phyloP scores from a whole-genome alignment of 2,329 filamentous ascomycete species.

The Dactylellina leptospora region DNA sequence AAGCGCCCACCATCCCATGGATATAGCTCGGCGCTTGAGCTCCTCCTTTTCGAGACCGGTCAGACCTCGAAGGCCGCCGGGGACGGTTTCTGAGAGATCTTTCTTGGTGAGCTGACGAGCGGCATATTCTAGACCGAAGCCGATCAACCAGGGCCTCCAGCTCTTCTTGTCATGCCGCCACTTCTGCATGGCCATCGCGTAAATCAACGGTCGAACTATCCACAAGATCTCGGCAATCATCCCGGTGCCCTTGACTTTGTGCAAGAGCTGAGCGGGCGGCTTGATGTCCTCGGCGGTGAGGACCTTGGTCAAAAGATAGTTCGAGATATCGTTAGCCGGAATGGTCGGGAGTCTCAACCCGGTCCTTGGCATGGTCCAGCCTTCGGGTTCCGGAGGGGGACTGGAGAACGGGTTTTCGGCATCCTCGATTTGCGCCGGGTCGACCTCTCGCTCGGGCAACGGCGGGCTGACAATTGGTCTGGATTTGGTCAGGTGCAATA shows the following conservation, averaged over 20 bases:
- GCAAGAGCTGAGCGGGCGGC: constrained; percentile 84
- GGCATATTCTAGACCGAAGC: constrained; percentile 83
- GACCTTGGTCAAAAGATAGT: constrained; percentile 87
- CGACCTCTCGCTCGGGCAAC: constrained; percentile 82
- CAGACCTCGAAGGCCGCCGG: constrained; percentile 77
- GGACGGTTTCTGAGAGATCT: constrained; percentile 69
- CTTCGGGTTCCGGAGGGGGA: constrained; percentile 64
- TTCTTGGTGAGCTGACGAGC: constrained; percentile 83
- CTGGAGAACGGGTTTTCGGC: constrained; percentile 58
- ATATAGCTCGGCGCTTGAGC: constrained; percentile 85
- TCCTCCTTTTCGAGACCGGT: constrained; percentile 90
- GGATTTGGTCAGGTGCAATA: constrained; percentile 60
- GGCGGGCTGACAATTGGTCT: constrained; percentile 83
- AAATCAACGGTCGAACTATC: constrained; percentile 86
- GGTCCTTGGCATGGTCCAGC: constrained; percentile 95
- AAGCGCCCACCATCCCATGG: constrained; percentile 95
- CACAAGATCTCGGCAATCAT: constrained; percentile 90
- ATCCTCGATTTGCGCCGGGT: constrained; percentile 69
- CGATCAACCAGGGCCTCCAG: constrained; percentile 92
- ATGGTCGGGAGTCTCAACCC: constrained; percentile 84
- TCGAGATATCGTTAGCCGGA: constrained; percentile 80
- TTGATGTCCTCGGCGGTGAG: constrained; percentile 97
- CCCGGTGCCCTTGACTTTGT: constrained; percentile 75
- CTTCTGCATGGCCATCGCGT: constrained; percentile 81
- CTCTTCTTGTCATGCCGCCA: constrained; percentile 76